phyloP scores from a whole-genome alignment of 2,329 filamentous ascomycete species.

The Pyrenophora seminiperda region DNA sequence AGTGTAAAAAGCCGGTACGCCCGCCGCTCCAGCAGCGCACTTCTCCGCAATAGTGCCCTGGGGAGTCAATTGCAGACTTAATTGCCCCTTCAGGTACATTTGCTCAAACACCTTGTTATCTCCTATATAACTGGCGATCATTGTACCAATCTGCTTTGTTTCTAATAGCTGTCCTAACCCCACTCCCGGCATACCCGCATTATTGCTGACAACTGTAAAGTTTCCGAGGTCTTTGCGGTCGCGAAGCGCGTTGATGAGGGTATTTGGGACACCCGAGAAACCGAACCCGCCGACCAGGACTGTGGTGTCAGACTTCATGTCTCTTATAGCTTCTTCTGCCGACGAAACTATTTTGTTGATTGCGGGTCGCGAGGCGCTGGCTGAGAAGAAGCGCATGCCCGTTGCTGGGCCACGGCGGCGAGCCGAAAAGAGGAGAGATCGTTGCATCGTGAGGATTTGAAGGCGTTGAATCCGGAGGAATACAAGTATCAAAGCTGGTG shows the following conservation, averaged over 20 bases:
- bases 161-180: constrained; percentile 72
- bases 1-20: constrained; percentile 81
- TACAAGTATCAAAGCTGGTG: not conserved
- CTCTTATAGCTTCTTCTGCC: constrained; percentile 46
- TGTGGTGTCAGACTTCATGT: constrained; percentile 47
- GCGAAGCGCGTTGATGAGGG: constrained; percentile 48
- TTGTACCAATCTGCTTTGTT: constrained; percentile 71
- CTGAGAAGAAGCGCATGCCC: constrained; percentile 43
- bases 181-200: constrained; percentile 72
- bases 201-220: constrained; percentile 80
- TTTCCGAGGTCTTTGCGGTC: constrained; percentile 43
- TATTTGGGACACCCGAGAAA: constrained; percentile 48
- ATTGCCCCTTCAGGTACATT: constrained; percentile 74
- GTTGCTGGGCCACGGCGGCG: constrained; percentile 37
- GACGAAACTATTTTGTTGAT: constrained; percentile 50
- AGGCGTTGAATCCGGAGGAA: not conserved
- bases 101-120: constrained; percentile 77
- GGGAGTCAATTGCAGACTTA: constrained; percentile 76
- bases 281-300: constrained; percentile 48
- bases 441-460: constrained; percentile 36
- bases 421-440: constrained; percentile 42
- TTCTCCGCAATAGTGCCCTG: constrained; percentile 77
- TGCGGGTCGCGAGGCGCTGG: constrained; percentile 35
- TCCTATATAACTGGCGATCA: constrained; percentile 77
- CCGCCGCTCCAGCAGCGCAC: constrained; percentile 73